Evolutionary conservation across 1,284 basidiomycete genomes (phyloP).

Genomic region (Sutorius eximius): DNA sequence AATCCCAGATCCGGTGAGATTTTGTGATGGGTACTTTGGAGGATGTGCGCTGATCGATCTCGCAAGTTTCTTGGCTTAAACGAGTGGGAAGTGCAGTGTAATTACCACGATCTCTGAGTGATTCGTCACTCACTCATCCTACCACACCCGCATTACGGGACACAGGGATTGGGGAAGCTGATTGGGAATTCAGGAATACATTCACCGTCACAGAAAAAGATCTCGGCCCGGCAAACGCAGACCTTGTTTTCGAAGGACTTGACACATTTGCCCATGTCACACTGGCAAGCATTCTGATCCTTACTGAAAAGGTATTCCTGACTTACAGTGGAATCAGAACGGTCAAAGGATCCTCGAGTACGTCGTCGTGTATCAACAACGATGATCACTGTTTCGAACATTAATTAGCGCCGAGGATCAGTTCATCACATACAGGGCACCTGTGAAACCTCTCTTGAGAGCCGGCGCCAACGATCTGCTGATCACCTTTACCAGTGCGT

Average conservation of each 20-base stretch:
- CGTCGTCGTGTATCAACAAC: constrained; percentile 15
- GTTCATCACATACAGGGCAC: constrained; percentile 68
- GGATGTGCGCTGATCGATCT: constrained; percentile 4
- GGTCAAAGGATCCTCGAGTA: constrained; percentile 64
- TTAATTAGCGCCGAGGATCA: constrained; percentile 66
- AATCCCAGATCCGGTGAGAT: constrained; percentile 78
- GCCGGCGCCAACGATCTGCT: constrained; percentile 65
- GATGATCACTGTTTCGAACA: not conserved
- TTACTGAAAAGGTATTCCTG: not conserved
- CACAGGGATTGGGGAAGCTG: constrained; percentile 81
- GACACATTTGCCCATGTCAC: constrained; percentile 79
- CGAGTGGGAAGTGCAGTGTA: constrained; percentile 89
- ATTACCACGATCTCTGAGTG: constrained; percentile 6
- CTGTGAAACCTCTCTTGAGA: constrained; percentile 55
- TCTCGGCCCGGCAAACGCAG: constrained; percentile 49
- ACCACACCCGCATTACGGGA: not conserved
- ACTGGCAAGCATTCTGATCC: constrained; percentile 49
- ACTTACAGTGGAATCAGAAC: constrained; percentile 51
- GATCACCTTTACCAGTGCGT: constrained; percentile 75
- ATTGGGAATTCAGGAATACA: constrained; percentile 80
- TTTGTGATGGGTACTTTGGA: constrained; percentile 7
- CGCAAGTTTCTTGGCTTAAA: constrained; percentile 68
- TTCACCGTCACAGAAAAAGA: constrained; percentile 57
- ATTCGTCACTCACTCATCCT: constrained; percentile 14
- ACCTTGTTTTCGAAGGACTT: constrained; percentile 84